phyloP scores from a whole-genome alignment of 2,329 filamentous ascomycete species.

The Ophiostoma sp. region DNA sequence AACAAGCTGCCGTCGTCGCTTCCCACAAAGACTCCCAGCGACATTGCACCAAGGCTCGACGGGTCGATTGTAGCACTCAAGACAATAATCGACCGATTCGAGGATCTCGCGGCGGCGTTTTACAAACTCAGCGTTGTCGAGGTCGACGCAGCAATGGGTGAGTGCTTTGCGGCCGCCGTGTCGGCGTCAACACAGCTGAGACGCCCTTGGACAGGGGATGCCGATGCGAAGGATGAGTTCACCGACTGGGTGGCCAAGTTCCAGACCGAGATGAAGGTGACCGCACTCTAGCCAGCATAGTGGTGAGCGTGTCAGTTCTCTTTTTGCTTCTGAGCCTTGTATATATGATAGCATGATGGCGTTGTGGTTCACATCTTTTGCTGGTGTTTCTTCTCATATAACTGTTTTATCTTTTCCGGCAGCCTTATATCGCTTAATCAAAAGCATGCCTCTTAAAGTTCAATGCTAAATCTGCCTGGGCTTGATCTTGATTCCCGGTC shows the following conservation, averaged over 20 bases:
- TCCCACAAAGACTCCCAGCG: slow-evolving; percentile 30
- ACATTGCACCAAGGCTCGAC: slow-evolving; percentile 46
- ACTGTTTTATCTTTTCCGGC: neutral
- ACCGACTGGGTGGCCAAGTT: slow-evolving; percentile 65
- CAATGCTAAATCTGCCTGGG: neutral
- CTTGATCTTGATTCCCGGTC: no score
- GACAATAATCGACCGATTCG: slow-evolving; percentile 59
- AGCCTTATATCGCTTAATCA: neutral
- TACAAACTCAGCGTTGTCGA: slow-evolving; percentile 60
- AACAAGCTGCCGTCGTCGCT: slow-evolving; percentile 50
- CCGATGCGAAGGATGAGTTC: slow-evolving; percentile 61
- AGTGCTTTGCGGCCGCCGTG: slow-evolving; percentile 56
- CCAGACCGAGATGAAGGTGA: slow-evolving; percentile 31
- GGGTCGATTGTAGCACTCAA: slow-evolving; percentile 52
- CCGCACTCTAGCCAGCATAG: neutral
- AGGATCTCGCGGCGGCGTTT: slow-evolving; percentile 65
- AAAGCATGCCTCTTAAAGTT: neutral
- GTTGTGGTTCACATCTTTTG: neutral
- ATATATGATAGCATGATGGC: slow-evolving; percentile 7
- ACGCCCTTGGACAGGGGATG: slow-evolving; percentile 53
- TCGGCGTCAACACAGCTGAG: slow-evolving; percentile 50
- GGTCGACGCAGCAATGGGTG: slow-evolving; percentile 54
- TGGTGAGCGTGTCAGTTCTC: neutral
- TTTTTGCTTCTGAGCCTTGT: neutral
- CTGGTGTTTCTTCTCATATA: no score